Base-by-base conservation (phyloP, 164 flowering plant genomes). In the Cinnamomum micranthum region DNA sequence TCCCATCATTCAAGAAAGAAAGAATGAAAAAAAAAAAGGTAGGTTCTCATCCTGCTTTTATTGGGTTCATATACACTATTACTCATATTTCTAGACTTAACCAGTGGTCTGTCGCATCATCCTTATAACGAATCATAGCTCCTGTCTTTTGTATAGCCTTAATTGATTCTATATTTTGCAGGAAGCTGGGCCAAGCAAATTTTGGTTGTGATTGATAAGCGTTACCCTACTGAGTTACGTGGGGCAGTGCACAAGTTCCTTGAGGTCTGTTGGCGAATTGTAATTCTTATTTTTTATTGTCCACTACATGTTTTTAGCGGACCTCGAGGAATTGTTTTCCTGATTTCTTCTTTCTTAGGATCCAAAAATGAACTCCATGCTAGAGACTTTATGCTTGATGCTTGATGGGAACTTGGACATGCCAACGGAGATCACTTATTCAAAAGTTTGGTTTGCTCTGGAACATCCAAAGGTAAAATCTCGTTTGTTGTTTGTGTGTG, bases 381-480 rank as follows among this genome's bases (percentile, higher is more conserved):
- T 81, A 78, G 89, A 80, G 50, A 72, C 77, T 68, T 78, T 93
- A 68, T 77, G 88, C 77, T 77, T 73, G 73, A 84, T 87, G 76
- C 77, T 93, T 73, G 95, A 88, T 78, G 88, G 87, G 67, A 80
- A 84, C 74, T 70, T 68, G 59, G 84, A 81, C 73, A 41, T 74
- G 68, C 80, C 91, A 70, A 6, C n/a, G 22, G 85, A 77, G 63
- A 31, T 82, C 31, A 80, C 92, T 47, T 86, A 91, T 82, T 87
- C 91, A 66, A 93, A 87, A 72, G 50, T 91, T 68, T 92, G 89
- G 94, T 87, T 91, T 77, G 82, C 87, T 1, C 80, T 93, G 74
- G 92, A 92, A 75, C 99, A 95, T 81, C 97, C 99, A 23, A 91
- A 89, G 96, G 99, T 92, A 86, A 20, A 14, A 71, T 25, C 14